A percentile compares a stretch with the other conserved stretches of the same genome.
phyloP scores from a whole-genome alignment of 148 eudicot genomes.

The Salicornia ramosissima region DNA sequence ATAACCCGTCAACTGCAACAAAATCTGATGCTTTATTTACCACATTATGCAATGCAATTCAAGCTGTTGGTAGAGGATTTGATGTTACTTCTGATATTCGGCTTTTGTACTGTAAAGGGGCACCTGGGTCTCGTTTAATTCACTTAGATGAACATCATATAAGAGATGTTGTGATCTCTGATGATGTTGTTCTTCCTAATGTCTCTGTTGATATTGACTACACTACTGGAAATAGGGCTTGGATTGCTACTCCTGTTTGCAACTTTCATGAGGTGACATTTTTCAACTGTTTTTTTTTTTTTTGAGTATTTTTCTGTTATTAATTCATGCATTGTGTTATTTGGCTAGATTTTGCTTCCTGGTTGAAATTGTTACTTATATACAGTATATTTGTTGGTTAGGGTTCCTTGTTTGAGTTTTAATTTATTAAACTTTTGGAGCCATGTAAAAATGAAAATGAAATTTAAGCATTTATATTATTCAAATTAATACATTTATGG shows the following conservation, averaged over 20 bases:
- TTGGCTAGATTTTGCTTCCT: background rate
- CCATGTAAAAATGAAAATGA: too few species aligned
- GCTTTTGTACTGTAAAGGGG: slow-evolving; percentile 88
- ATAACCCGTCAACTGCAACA: slow-evolving; percentile 11
- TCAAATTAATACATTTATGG: too few species aligned
- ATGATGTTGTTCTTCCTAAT: slow-evolving; percentile 47
- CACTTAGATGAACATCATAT: slow-evolving; percentile 53
- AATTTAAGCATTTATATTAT: too few species aligned
- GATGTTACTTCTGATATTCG: slow-evolving; percentile 96
- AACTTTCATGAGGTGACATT: slow-evolving; percentile 63
- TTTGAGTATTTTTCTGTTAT: background rate
- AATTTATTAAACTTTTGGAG: too few species aligned
- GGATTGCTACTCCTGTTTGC: slow-evolving; percentile 55
- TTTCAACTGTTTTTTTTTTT: background rate
- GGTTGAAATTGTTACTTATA: background rate
- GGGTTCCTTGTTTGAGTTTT: background rate
- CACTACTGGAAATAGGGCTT: slow-evolving; percentile 36
- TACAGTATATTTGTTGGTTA: background rate
- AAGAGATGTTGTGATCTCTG: slow-evolving; percentile 45
- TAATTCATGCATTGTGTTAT: background rate
- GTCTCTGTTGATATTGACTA: slow-evolving; percentile 74
- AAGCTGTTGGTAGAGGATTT: slow-evolving; percentile 93
- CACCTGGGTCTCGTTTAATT: slow-evolving; percentile 74
- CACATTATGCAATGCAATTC: slow-evolving; percentile 68
- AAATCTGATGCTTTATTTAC: slow-evolving; percentile 50